Evolutionary conservation across 2,329 filamentous ascomycete species (phyloP).

Genomic region (Tolypocladium ovalisporum): DNA sequence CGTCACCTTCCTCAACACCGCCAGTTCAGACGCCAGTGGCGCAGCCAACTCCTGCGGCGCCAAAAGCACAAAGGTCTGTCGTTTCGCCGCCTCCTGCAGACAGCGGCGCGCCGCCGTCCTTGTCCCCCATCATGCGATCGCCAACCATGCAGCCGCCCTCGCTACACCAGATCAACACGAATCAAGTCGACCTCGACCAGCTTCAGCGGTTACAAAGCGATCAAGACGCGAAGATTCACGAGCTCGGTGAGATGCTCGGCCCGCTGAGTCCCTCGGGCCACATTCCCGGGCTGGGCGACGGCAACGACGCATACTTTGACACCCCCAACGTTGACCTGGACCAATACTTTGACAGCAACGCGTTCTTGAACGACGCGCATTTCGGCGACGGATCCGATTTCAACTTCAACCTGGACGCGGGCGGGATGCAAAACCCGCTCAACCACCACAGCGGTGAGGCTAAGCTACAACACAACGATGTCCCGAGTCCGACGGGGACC

Average conservation of each 20-base stretch:
- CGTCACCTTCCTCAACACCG: conserved; percentile 13
- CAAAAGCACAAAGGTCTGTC: not conserved
- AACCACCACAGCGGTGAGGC: not conserved
- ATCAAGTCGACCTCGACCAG: conserved; percentile 65
- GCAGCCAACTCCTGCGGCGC: not conserved
- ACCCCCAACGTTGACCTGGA: conserved; percentile 34
- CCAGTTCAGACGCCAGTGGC: conserved; percentile 9
- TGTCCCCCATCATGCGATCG: conserved; percentile 40
- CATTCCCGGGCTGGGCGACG: conserved; percentile 57
- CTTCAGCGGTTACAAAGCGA: conserved; percentile 70
- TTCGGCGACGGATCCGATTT: conserved; percentile 38
- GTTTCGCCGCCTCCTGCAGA: conserved; percentile 10
- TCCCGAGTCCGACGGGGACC: conserved; percentile 35
- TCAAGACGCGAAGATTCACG: conserved; percentile 66
- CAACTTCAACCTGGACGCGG: conserved; percentile 36
- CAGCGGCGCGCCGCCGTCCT: conserved; percentile 20
- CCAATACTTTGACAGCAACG: conserved; percentile 37
- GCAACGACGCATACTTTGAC: conserved; percentile 22
- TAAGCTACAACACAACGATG: conserved; percentile 17
- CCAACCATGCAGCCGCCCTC: conserved; percentile 34
- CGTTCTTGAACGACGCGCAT: conserved; percentile 23
- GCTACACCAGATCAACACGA: conserved; percentile 54
- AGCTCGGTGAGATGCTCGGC: conserved; percentile 62
- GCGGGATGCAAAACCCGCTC: conserved; percentile 9
- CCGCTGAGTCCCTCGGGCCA: conserved; percentile 71